Base-by-base conservation (phyloP, 2,329 filamentous ascomycete genomes). In the Neopestalotiopsis rosae region DNA sequence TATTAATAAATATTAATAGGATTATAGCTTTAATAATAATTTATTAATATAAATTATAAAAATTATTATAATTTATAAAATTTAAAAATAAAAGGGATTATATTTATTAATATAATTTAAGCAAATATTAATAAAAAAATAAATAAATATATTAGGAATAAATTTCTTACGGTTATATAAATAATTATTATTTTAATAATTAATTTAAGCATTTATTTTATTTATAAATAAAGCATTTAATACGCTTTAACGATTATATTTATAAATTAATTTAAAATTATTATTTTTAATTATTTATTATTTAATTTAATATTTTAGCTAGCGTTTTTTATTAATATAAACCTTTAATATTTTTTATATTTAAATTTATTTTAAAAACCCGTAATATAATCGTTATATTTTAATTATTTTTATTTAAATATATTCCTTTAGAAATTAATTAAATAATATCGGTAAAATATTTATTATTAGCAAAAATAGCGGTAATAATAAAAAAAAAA, bases 341-440 rank as follows among this genome's bases (percentile, higher is more conserved):
- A 34, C n/a, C 4, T 1, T 14, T 24, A 62, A 17, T 38, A 38
- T 10, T 1, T 38, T 24, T 17, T 62, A 14, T 59, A 24, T 17
- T 62, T 62, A 38, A 42, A 6, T n/a, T 62, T n/a, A 17, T 4
- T 30, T 38, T 20, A 38, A 38, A 38, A 38, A 38, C 34, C 34
- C 34, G 34, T 62, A 38, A 62, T 38, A 59, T 59, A 59, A 3
- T 62, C 28, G 34, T 42, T 65, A 65, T 17, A 52, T 65, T 65
- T 65, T 65, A 57, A 65, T 65, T 10, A 65, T 20, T 65, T 20
- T 65, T 65, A 57, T 34, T 65, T 56, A 45, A 20, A n/a, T 64
- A 42, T n/a, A 38, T 64, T 49, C 5, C 9, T 12, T 5, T 12
- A 30, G 4, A 5, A 7, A 65, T 10, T 32, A 24, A 32, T 56